Conservation (phyloP, 495 filamentous ascomycete species). For the Cudoniella acicularis region DNA sequence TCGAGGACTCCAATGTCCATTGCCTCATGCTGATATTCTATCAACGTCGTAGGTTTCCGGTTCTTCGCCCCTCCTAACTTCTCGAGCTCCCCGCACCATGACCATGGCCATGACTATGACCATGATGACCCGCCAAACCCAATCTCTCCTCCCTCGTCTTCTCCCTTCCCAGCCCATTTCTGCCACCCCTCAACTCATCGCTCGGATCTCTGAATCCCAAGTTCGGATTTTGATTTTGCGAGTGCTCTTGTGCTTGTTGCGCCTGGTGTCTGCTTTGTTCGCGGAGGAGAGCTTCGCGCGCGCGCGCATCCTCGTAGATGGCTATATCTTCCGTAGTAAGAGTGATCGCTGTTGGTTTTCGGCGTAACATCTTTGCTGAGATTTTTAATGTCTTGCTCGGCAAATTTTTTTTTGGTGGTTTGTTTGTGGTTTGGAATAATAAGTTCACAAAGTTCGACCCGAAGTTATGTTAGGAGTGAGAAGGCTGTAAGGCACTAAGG, state of each 20-base stretch:
- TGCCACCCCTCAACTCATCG: conserved; percentile 55
- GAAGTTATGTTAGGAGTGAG: not conserved
- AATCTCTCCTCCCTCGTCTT: conserved; percentile 42
- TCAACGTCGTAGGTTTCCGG: not conserved
- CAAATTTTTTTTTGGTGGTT: no score
- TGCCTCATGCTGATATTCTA: no score
- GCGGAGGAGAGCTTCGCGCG: conserved; percentile 26
- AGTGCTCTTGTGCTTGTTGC: conserved; percentile 22
- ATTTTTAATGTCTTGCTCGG: not conserved
- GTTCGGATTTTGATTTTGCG: conserved; percentile 19
- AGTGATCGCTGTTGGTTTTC: conserved; percentile 71
- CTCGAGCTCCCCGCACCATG: conserved; percentile 11
- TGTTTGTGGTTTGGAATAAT: no score
- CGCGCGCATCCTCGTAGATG: conserved; percentile 63
- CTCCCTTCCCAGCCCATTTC: conserved; percentile 47
- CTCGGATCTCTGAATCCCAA: conserved; percentile 41
- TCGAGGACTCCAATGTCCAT: no score
- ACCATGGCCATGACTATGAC: no score
- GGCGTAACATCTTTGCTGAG: conserved; percentile 63
- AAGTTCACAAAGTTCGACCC: no score
- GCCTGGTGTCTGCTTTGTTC: conserved; percentile 24
- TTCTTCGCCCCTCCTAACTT: not conserved
- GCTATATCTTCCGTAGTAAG: conserved; percentile 76
- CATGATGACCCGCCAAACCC: conserved; percentile 31
- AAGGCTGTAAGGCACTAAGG: conserved; percentile 18